These are phyloP conservation scores for Geotrichum aggregatum DNA, from an alignment of 1,139 yeast genomes.

Conservation along the genomic window DNA sequence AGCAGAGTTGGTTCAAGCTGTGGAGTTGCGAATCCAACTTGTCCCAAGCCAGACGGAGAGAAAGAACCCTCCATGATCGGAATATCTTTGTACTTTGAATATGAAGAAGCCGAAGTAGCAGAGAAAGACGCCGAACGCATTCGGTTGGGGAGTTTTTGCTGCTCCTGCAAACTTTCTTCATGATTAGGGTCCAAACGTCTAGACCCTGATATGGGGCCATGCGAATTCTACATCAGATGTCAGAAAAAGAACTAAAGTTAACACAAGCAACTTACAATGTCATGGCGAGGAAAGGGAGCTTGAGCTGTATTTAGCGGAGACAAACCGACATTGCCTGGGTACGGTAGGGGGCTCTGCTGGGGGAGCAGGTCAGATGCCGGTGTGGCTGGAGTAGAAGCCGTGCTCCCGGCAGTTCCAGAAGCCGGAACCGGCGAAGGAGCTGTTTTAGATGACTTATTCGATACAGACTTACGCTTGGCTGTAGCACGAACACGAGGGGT, in stretches of 20 bases:
- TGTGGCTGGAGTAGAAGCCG: not conserved
- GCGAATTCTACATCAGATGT: not conserved
- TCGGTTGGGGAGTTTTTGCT: conserved; percentile 14
- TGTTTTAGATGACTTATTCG: conserved; percentile 14
- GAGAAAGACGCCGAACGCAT: conserved; percentile 73
- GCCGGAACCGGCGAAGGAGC: not conserved
- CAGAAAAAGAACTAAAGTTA: not conserved
- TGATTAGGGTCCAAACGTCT: not conserved
- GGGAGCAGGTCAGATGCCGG: conserved; percentile 1
- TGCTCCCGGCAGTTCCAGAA: not conserved
- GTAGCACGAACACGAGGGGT: conserved; percentile 27
- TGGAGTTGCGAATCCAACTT: conserved; percentile 77
- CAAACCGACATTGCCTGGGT: not conserved
- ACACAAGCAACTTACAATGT: conserved; percentile 1
- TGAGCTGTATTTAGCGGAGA: conserved; percentile 3
- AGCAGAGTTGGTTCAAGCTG: conserved; percentile 47
- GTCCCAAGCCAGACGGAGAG: conserved; percentile 47
- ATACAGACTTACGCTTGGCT: conserved; percentile 20
- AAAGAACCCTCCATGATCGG: conserved; percentile 33
- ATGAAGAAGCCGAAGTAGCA: conserved; percentile 70
- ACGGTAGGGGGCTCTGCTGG: conserved; percentile 9
- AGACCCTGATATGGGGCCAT: not conserved
- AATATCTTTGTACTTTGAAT: conserved; percentile 51
- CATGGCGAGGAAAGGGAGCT: not conserved
- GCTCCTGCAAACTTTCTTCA: not conserved